Evolutionary conservation across 139 green algal genomes (phyloP).

Genomic region (Yamagishiella unicocca): DNA sequence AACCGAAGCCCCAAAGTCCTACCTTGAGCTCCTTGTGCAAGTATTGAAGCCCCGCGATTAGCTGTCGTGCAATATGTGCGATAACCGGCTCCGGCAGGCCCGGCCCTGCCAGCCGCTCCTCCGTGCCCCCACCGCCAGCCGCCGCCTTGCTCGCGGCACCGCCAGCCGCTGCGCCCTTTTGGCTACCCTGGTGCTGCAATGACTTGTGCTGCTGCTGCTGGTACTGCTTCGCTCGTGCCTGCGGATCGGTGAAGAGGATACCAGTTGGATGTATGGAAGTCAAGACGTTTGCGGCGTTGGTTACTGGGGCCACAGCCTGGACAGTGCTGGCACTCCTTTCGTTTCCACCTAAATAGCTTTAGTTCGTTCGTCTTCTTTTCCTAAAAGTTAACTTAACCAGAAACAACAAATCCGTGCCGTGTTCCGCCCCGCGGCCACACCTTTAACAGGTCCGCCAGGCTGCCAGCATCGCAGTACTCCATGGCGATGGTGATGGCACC

Average conservation of each 20-base stretch:
- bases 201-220: constrained; percentile 34
- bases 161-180: neutral
- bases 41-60: constrained; percentile 70
- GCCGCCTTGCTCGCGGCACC: neutral
- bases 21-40: constrained; percentile 70
- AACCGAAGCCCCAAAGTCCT: neutral
- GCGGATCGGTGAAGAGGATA: neutral
- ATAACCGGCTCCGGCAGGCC: constrained; percentile 63
- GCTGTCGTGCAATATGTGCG: constrained; percentile 64
- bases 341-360: neutral
- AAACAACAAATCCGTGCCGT: too few relatives aligned
- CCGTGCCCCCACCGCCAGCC: neutral
- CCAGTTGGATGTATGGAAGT: too few relatives aligned
- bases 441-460: constrained; percentile 80
- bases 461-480: constrained; percentile 95
- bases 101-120: neutral
- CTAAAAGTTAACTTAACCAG: too few relatives aligned
- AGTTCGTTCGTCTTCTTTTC: too few relatives aligned
- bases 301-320: too few relatives aligned
- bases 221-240: constrained; percentile 32
- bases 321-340: too few relatives aligned
- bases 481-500: constrained; percentile 87
- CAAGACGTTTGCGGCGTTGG: too few relatives aligned
- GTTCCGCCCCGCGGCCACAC: neutral
- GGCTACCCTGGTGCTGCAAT: constrained; percentile 2